Evolutionary conservation across 345 rosid genomes (phyloP), one percentile per base, ranked within the genome.

Genomic region (Eucalyptus rudis): DNA sequence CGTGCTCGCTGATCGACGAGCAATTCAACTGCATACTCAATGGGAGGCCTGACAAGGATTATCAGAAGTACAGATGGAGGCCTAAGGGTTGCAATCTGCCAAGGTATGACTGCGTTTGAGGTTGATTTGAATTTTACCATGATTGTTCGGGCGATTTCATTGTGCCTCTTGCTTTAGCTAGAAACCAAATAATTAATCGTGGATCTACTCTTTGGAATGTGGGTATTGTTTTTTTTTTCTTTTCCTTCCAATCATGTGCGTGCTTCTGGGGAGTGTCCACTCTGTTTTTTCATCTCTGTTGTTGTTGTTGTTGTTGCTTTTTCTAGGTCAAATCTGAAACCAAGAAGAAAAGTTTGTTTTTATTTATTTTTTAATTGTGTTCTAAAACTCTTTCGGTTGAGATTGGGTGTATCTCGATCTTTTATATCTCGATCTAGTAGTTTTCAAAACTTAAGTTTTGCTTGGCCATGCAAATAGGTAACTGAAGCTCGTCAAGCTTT

Each of bases 21-120:
- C 99, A 97, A 85, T 98, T 98, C 89, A 94, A 94, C 31, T 98
- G 99, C 89, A 87, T 97, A 52, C 81, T 51, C 79, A 98, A 98
- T 71, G 99, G 99, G 33, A 94, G 99, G 92, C 96, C 97, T 11
- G 99, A 98, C 90, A 92, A 84, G 45, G 94, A 92, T 24, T 98
- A 88, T 88, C 97, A 93, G 90, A 96, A 96, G 90, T 88, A 92
- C 51, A 97, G 95, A 91, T 98, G 99, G 99, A 96, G 95, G 95
- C 99, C 99, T 24, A 94, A 92, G 87, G 93, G 95, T 40, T 98
- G 99, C 89, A 90, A 56, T 90, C 92, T 98, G 88, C 99, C 99
- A 27, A 94, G 99, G 99, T 96, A 88, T 66, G 59, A 3, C 31
- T 17, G 29, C 7, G 40, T 49, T 25, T 54, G 9, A n/a, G 87